phyloP scores from a whole-genome alignment of 2,329 filamentous ascomycete species.

The Diaporthe batatas region DNA sequence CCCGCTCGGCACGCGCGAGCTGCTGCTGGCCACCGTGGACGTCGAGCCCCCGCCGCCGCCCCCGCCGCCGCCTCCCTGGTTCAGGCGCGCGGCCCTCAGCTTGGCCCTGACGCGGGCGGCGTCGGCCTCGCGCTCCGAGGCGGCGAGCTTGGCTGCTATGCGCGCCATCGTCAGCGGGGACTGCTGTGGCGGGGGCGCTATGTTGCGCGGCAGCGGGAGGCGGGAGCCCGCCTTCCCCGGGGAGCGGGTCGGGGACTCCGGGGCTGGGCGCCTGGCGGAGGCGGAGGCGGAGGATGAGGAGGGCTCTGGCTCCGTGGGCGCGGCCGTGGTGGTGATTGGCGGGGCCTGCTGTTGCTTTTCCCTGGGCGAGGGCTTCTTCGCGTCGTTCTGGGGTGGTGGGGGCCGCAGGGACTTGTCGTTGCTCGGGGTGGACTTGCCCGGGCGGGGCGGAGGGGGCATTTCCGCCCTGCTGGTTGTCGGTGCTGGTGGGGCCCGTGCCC shows the following conservation, averaged over 20 bases:
- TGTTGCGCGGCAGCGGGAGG: constrained; percentile 52
- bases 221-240: constrained; percentile 50
- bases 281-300: not conserved
- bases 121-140: constrained; percentile 73
- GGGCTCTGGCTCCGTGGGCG: not conserved
- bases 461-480: constrained; percentile 24
- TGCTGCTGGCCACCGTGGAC: constrained; percentile 42
- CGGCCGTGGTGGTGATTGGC: not conserved
- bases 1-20: constrained; percentile 20
- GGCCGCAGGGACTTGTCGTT: constrained; percentile 19
- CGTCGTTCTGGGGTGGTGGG: constrained; percentile 8
- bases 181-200: constrained; percentile 59
- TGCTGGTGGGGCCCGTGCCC: constrained; percentile 7
- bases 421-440: constrained; percentile 24
- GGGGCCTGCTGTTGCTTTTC: constrained; percentile 45
- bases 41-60: constrained; percentile 19
- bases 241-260: constrained; percentile 45
- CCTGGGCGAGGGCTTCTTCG: constrained; percentile 36
- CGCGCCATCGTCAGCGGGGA: constrained; percentile 72
- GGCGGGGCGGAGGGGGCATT: constrained; percentile 41
- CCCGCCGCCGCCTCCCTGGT: constrained; percentile 46
- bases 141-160: constrained; percentile 74
- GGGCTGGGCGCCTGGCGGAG: constrained; percentile 28
- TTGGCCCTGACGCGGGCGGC: constrained; percentile 74
- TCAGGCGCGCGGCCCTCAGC: constrained; percentile 65